Percentiles rank a stretch among this genome's conserved stretches.
These are phyloP conservation scores for Suhomyces emberorum DNA, from an alignment of 805 yeast genomes.

Conservation along the genomic window DNA sequence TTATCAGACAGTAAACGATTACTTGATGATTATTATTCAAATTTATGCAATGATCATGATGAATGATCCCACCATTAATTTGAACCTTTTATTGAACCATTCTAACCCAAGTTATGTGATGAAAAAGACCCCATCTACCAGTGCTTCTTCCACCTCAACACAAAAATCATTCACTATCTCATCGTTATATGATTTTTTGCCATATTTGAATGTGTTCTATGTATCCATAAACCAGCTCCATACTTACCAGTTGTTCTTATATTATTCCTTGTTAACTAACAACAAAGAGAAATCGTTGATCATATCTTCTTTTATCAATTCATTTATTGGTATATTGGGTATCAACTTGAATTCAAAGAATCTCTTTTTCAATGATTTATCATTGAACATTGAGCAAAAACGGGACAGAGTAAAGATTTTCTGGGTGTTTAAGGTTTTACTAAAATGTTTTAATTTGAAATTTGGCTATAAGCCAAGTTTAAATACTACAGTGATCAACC, in stretches of 20 bases:
- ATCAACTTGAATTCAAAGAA: conserved; percentile 41
- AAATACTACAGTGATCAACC: conserved; percentile 45
- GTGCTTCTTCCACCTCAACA: conserved; percentile 1
- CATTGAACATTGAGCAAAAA: conserved; percentile 34
- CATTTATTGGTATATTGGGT: conserved; percentile 42
- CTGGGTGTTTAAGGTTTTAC: conserved; percentile 44
- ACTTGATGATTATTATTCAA: conserved; percentile 43
- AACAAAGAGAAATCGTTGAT: conserved; percentile 40
- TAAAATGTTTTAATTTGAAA: conserved; percentile 40
- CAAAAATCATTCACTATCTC: conserved; percentile 21
- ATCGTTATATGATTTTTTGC: conserved; percentile 44
- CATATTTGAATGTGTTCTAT: conserved; percentile 47
- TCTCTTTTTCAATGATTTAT: conserved; percentile 45
- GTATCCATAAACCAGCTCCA: conserved; percentile 48
- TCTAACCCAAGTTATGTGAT: conserved; percentile 27
- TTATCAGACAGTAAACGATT: conserved; percentile 40
- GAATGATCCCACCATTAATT: conserved; percentile 44
- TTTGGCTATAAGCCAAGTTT: conserved; percentile 46
- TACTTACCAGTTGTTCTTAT: conserved; percentile 46
- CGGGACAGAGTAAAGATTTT: conserved; percentile 42
- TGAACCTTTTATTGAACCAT: conserved; percentile 40
- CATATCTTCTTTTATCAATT: conserved; percentile 37
- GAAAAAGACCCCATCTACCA: conserved; percentile 4
- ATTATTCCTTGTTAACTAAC: conserved; percentile 44
- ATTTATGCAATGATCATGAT: conserved; percentile 52